Evolutionary conservation across 805 yeast species (phyloP), one percentile per base, ranked within the genome.

Genomic region (Yamadazyma akitaensis): DNA sequence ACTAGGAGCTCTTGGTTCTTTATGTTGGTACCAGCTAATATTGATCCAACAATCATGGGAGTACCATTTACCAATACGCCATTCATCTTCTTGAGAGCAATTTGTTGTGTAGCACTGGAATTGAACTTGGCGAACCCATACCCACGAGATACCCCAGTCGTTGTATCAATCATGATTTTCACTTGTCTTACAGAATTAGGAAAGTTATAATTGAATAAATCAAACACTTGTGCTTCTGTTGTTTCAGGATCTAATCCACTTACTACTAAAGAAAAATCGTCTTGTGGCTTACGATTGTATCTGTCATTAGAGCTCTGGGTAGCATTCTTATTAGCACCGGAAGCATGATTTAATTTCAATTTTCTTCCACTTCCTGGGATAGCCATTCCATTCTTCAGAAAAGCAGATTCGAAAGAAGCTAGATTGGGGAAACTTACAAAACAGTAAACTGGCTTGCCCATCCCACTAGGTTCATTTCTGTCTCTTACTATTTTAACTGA

Each of bases 101-200:
- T 75, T 54, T 81, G 84, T 63, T 85, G 89, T 34, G 85, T 89
- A 10, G 74, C 73, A 50, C 79, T 82, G 48, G 76, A 75, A 31
- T 73, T 58, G 60, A 90, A 89, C 51, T 88, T 80, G n/a, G 89
- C 88, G 69, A 91, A 91, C 2, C 97, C 97, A 64, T 85, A 90
- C 11, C 96, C 96, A 59, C 87, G 82, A 6, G 92, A 79, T 41
- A 75, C 75, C 26, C 84, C 84, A 1, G 96, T 82, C 11, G 65
- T 60, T 33, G 81, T 82, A 63, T 90, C 96, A 41, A 77, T 63
- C 82, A 90, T 88, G 51, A 90, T 80, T 58, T 85, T 88, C 6
- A 83, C 94, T 54, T 84, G 82, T 43, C 81, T 76, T 44, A 88
- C 81, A 39, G 64, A 62, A 6, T 91, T 85, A 1, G 91, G 83